phyloP scores from a whole-genome alignment of 768 basidiomycete genomes.

The Mycena maculata region DNA sequence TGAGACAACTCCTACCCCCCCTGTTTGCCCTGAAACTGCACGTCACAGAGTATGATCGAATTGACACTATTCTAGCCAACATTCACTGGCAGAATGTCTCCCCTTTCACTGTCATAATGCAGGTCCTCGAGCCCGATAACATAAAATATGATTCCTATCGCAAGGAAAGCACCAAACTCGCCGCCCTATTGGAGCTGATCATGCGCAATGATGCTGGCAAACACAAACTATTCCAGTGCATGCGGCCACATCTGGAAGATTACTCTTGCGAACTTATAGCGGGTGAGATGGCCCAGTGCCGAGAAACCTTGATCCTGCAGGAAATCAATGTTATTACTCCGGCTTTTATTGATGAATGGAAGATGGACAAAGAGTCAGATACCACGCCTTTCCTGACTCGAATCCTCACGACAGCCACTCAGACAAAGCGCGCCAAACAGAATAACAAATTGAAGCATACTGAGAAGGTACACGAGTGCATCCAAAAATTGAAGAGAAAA shows the following conservation, averaged over 20 bases:
- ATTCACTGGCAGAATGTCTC: background rate
- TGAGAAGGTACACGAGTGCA: background rate
- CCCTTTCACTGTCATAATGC: constrained; percentile 3
- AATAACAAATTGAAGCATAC: constrained; percentile 5
- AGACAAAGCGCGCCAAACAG: background rate
- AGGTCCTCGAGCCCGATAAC: background rate
- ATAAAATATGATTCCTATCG: background rate
- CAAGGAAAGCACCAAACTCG: background rate
- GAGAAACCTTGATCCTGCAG: background rate
- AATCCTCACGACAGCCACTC: constrained; percentile 3
- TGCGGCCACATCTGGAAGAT: background rate
- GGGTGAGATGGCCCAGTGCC: background rate
- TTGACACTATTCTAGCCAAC: background rate
- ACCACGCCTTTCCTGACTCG: background rate
- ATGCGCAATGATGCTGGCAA: background rate
- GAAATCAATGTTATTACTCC: background rate
- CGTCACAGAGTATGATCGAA: too few species aligned
- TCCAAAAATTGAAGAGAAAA: background rate
- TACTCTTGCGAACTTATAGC: background rate
- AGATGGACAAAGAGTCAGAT: background rate
- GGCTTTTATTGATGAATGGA: constrained; percentile 4
- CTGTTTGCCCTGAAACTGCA: too few species aligned
- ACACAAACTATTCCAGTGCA: background rate
- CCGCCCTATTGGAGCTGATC: background rate
- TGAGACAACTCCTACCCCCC: too few species aligned